Percentiles rank a stretch among this genome's conserved stretches.
phyloP scores from a whole-genome alignment of 768 basidiomycete genomes.

The Leccinum disarticulatum region DNA sequence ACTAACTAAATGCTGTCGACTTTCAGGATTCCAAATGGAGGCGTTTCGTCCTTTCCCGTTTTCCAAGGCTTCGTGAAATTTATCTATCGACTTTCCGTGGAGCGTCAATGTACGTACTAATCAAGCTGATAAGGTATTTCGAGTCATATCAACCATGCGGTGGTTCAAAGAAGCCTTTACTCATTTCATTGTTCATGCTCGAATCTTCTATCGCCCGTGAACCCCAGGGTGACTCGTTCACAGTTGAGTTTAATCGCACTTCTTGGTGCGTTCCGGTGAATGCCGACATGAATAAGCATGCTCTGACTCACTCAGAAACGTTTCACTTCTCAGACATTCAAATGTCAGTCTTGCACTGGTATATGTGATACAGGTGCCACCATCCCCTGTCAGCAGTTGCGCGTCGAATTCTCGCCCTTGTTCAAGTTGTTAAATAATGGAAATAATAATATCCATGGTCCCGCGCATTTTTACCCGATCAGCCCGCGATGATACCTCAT shows the following conservation, averaged over 20 bases:
- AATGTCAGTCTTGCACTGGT: not conserved
- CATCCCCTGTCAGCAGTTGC: not conserved
- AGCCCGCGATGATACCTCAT: slow-evolving; percentile 12
- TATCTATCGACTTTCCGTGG: not conserved
- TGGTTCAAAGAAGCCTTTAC: slow-evolving; percentile 9
- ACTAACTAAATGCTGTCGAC: slow-evolving; percentile 2
- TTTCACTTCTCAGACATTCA: not conserved
- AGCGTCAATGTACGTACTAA: not conserved
- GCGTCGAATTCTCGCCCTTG: not conserved
- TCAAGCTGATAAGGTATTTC: slow-evolving; percentile 16
- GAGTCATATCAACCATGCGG: slow-evolving; percentile 18
- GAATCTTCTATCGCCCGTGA: not conserved
- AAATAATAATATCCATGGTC: not conserved
- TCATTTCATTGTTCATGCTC: slow-evolving; percentile 7
- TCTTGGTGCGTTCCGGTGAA: not conserved
- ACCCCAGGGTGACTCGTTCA: slow-evolving; percentile 8
- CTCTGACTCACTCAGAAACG: slow-evolving; percentile 2
- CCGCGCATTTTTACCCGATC: slow-evolving; percentile 2
- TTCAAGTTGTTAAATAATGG: not conserved
- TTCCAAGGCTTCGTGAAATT: not conserved
- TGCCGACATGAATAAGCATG: slow-evolving; percentile 3
- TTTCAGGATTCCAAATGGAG: slow-evolving; percentile 9
- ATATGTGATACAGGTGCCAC: not conserved
- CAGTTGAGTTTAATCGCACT: slow-evolving; percentile 14
- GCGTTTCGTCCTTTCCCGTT: not conserved